Evolutionary conservation across 2,329 filamentous ascomycete species (phyloP), one percentile per base, ranked within the genome.

Genomic region (Hypoxylon sp.): DNA sequence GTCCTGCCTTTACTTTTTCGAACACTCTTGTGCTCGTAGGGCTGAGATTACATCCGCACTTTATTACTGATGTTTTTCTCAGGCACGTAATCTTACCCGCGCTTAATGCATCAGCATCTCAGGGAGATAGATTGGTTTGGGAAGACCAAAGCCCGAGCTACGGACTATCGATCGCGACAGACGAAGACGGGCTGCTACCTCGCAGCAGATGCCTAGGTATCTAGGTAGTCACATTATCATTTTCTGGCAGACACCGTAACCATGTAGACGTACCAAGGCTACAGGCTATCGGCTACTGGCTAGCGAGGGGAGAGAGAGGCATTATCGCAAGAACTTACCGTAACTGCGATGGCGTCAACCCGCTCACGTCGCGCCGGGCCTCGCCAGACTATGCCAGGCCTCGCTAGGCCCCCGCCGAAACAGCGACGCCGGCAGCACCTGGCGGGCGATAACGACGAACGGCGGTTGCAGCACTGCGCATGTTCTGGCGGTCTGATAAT

Each of bases 1-100:
- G 33, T 47, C 51, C 20, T 48, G 29, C 37, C 45, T 33, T 29
- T 31, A 43, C 15, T 33, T 18, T 56, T 38, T 61, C 48, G 23
- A 35, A 41, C 17, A 37, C 45, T 41, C 26, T 18, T 24, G 27
- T 43, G 15, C 41, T 50, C 60, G 63, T 70, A 70, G 68, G 68
- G 68, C 68, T 70, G 68, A 70, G 60, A 64, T 67, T 65, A 58
- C 62, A 67, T 58, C 45, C 61, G 61, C 61, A 64, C 55, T 50
- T 55, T 62, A 61, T 61, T 64, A 42, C 58, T 55, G 42, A 54
- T 51, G 42, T 53, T 48, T 45, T 53, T 48, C 41, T 51, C 56
- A 56, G 53, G 48, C 60, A 60, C 56, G 54, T 57, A 47, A 27
- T 45, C 59, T 45, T 37, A 50, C 31, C 45, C 37, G 50, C 54